phyloP scores from a whole-genome alignment of 75 land plant genomes.

The Ceratopteris richardii region DNA sequence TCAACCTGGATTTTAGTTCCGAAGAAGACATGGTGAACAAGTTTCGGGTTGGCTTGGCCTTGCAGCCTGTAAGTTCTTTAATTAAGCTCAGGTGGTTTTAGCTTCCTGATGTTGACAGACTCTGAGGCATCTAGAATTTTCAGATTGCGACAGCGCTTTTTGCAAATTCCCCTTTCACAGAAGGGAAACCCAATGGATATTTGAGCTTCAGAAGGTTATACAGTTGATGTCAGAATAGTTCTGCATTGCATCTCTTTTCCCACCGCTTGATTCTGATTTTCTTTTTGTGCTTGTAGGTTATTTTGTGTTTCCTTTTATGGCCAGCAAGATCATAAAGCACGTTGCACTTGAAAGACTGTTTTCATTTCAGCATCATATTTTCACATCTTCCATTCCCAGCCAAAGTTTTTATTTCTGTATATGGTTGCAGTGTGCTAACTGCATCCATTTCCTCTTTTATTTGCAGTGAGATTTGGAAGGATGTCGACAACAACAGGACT shows the following conservation, averaged over 20 bases:
- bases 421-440: too few species aligned
- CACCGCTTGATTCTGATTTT: too few species aligned
- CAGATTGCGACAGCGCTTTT: slow-evolving; percentile 99
- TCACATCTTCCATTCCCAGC: too few species aligned
- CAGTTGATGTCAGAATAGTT: too few species aligned
- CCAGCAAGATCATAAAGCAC: too few species aligned
- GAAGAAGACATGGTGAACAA: slow-evolving; percentile 93
- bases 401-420: too few species aligned
- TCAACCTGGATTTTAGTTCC: slow-evolving; percentile 91
- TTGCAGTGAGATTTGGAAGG: slow-evolving; percentile 97
- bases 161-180: slow-evolving; percentile 97
- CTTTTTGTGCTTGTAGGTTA: too few species aligned
- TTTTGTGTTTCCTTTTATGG: too few species aligned
- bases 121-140: slow-evolving; percentile 9
- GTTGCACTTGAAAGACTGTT: too few species aligned
- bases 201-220: slow-evolving; percentile 90
- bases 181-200: slow-evolving; percentile 94
- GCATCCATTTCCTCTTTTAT: not conserved
- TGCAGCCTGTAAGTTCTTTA: slow-evolving; percentile 75
- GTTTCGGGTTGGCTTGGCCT: slow-evolving; percentile 89
- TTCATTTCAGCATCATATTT: too few species aligned
- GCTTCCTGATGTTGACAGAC: not conserved
- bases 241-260: too few species aligned
- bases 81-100: not conserved
- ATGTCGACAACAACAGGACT: slow-evolving; percentile 80